Percentiles rank a stretch among this genome's conserved stretches.
These are phyloP conservation scores for Fusarium oxysporum DNA, from an alignment of 2,329 filamentous ascomycete genomes.

Conservation along the genomic window DNA sequence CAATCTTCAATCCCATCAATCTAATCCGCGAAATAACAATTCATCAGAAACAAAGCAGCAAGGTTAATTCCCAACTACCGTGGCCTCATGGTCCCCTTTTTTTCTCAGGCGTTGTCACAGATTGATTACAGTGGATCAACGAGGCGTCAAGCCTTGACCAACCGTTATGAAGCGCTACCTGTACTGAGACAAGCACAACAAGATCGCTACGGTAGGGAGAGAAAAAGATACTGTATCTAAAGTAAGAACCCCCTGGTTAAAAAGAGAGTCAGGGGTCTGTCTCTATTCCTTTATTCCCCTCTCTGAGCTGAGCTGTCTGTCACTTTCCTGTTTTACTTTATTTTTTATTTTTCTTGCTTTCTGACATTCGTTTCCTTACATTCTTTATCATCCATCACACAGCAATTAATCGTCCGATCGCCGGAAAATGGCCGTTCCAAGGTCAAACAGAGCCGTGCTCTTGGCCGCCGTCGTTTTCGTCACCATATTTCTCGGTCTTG, in stretches of 20 bases:
- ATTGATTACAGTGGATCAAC: constrained; percentile 24
- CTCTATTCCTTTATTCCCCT: not conserved
- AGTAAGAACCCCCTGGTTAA: constrained; percentile 4
- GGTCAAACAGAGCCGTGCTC: constrained; percentile 27
- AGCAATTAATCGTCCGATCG: not conserved
- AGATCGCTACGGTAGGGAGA: constrained; percentile 17
- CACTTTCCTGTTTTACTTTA: not conserved
- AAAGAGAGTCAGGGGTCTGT: constrained; percentile 27
- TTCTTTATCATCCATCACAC: not conserved
- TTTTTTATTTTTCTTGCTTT: not conserved
- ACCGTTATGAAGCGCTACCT: constrained; percentile 18
- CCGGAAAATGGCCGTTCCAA: constrained; percentile 19
- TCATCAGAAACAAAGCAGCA: not conserved
- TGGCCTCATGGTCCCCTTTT: constrained; percentile 12
- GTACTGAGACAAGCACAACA: constrained; percentile 13
- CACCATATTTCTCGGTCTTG: constrained; percentile 27
- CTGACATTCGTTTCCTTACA: not conserved
- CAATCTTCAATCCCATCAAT: not conserved
- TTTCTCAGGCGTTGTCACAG: not conserved
- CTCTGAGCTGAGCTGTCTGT: constrained; percentile 12
- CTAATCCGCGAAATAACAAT: not conserved
- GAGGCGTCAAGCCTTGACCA: constrained; percentile 26
- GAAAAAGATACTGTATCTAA: not conserved
- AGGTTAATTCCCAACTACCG: constrained; percentile 2
- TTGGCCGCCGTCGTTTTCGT: constrained; percentile 27